Evolutionary conservation across 2,329 filamentous ascomycete genomes (phyloP), one percentile per base, ranked within the genome.

Genomic region (Pyrenophora tritici-repentis): DNA sequence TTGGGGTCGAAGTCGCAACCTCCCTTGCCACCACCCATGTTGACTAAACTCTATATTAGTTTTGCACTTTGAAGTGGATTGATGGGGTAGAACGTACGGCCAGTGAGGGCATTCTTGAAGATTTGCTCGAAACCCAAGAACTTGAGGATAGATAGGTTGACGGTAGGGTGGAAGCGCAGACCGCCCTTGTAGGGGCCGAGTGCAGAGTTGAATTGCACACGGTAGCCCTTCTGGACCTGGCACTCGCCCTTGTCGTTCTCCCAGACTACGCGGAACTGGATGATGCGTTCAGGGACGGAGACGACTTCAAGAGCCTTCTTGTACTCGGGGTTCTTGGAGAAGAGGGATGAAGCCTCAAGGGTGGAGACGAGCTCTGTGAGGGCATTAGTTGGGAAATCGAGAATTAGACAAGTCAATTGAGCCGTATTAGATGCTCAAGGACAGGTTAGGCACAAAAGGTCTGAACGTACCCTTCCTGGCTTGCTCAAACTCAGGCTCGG

Each of bases 71-170:
- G 9, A 10, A 16, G 7, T 9, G 13, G 3, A 39, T 10, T 31
- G n/a, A 6, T 37, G 13, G 26, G 26, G 20, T 41, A 20, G 16
- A 14, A 70, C 89, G 82, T 81, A 92, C 89, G 79, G 72, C 94
- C 94, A 56, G 94, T 97, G 65, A 97, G 81, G 64, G 94, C 94
- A 90, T 97, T 97, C 86, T 97, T 97, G 85, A 97, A 97, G 80
- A 93, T 95, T 81, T 97, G 94, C 86, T 99, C 94, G 71, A 97
- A 97, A 62, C 93, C 94, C 73, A 99, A 84, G 81, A 97, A 97
- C 83, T 99, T 99, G 70, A 99, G 85, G 71, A 85, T 81, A 50
- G 80, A 84, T 46, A 87, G 79, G 74, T 87, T 94, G 77, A 94
- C 90, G 9, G 87, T 86, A 57, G 93, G 94, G 78, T 99, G 94